Conservation (phyloP, 257 asterid genomes). For the Nicotiana attenuata region DNA sequence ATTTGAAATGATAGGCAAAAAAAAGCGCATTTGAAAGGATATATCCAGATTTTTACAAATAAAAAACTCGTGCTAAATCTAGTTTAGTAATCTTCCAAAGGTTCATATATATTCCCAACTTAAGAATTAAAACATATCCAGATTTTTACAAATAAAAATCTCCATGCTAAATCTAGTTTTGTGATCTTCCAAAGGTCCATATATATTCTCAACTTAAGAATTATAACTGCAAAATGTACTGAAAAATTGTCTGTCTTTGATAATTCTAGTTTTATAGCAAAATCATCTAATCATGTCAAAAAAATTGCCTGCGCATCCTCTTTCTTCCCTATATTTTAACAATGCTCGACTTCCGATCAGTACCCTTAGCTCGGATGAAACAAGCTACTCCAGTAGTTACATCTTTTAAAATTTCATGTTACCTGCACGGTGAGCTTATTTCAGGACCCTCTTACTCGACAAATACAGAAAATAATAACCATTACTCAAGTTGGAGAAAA, state of each 20-base stretch:
- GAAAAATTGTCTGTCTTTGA: neutral
- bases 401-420: neutral
- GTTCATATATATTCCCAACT: neutral
- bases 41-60: neutral
- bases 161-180: neutral
- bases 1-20: neutral
- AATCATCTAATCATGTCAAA: neutral
- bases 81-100: neutral
- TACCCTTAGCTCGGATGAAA: neutral
- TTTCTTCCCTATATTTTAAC: neutral
- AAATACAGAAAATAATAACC: neutral
- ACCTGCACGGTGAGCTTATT: neutral
- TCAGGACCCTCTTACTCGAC: neutral
- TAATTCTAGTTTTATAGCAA: neutral
- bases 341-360: neutral
- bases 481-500: neutral
- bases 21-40: neutral
- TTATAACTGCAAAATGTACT: neutral
- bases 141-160: neutral
- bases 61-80: neutral
- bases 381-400: neutral
- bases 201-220: neutral
- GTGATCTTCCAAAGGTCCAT: neutral
- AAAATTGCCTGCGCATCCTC: neutral
- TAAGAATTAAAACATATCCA: neutral